Percentiles rank a stretch among this genome's conserved stretches.
phyloP scores from a whole-genome alignment of 192 early-diverging fungal species.

The Entomortierella chlamydospora region DNA sequence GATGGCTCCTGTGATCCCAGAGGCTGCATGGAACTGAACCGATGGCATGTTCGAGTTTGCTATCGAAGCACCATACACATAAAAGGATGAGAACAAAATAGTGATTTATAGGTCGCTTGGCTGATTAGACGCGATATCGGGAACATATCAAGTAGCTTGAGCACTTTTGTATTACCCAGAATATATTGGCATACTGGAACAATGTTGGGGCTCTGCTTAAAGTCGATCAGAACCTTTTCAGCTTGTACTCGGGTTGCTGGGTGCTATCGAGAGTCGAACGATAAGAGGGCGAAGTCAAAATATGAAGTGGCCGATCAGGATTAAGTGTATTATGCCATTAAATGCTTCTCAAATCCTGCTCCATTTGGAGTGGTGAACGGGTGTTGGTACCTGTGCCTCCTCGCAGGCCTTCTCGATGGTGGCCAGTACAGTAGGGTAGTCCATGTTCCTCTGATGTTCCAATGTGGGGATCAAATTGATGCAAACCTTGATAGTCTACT shows the following conservation, averaged over 20 bases:
- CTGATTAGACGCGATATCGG: no score
- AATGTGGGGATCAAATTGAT: not conserved
- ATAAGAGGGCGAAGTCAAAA: not conserved
- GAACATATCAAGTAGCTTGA: not conserved
- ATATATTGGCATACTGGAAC: conserved; percentile 72
- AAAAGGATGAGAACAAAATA: not conserved
- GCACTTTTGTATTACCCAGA: conserved; percentile 54
- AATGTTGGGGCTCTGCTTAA: conserved; percentile 65
- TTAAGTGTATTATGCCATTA: not conserved
- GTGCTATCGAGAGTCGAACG: conserved; percentile 32
- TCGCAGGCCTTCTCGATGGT: conserved; percentile 67
- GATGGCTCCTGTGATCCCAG: conserved; percentile 64
- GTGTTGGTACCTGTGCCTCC: conserved; percentile 60
- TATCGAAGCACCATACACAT: conserved; percentile 30
- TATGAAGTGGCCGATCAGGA: not conserved
- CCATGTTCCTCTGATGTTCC: conserved; percentile 48
- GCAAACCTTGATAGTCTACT: not conserved
- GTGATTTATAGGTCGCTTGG: not conserved
- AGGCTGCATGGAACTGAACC: conserved; percentile 73
- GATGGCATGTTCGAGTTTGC: conserved; percentile 64
- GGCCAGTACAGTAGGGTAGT: conserved; percentile 50
- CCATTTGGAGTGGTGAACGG: not conserved
- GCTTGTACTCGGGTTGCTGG: conserved; percentile 64
- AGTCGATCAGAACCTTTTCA: conserved; percentile 61
- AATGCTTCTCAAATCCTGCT: not conserved